Conservation (phyloP, 139 green algal genomes). For the Microglena sp. region DNA sequence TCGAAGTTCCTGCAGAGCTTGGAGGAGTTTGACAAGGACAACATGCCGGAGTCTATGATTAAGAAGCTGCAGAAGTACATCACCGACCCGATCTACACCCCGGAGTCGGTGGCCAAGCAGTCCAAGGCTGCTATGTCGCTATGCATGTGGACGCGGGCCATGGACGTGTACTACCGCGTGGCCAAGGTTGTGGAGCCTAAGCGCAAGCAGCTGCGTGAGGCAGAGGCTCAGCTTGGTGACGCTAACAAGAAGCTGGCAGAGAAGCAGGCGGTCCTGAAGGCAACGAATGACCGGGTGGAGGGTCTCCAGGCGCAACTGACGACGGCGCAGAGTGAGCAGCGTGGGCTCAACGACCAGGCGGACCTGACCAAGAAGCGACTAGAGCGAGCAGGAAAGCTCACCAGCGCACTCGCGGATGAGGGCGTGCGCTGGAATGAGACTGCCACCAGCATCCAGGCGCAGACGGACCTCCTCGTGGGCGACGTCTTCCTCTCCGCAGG, state of each 20-base stretch:
- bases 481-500: slow-evolving; percentile 12
- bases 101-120: slow-evolving; percentile 62
- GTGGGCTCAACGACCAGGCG: slow-evolving; percentile 58
- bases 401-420: slow-evolving; percentile 61
- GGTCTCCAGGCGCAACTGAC: slow-evolving; percentile 45
- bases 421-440: slow-evolving; percentile 62
- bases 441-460: slow-evolving; percentile 37
- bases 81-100: slow-evolving; percentile 48
- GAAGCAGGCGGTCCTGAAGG: slow-evolving; percentile 58
- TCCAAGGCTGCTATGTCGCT: slow-evolving; percentile 62
- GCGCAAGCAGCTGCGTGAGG: slow-evolving; percentile 47
- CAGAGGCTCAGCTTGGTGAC: slow-evolving; percentile 45
- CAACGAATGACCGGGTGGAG: slow-evolving; percentile 48
- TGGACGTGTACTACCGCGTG: slow-evolving; percentile 69
- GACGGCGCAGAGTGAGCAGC: slow-evolving; percentile 56
- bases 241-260: slow-evolving; percentile 58
- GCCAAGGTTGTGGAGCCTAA: slow-evolving; percentile 69
- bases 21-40: slow-evolving; percentile 79
- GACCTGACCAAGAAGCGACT: slow-evolving; percentile 54
- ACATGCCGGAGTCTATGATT: slow-evolving; percentile 50
- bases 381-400: slow-evolving; percentile 68
- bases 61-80: slow-evolving; percentile 56
- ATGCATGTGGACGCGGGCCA: slow-evolving; percentile 79
- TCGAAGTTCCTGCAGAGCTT: slow-evolving; percentile 64
- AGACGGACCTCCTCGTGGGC: slow-evolving; percentile 46